Evolutionary conservation across 495 filamentous ascomycete species (phyloP), one percentile per base, ranked within the genome.

Genomic region (Penicillium canescens): DNA sequence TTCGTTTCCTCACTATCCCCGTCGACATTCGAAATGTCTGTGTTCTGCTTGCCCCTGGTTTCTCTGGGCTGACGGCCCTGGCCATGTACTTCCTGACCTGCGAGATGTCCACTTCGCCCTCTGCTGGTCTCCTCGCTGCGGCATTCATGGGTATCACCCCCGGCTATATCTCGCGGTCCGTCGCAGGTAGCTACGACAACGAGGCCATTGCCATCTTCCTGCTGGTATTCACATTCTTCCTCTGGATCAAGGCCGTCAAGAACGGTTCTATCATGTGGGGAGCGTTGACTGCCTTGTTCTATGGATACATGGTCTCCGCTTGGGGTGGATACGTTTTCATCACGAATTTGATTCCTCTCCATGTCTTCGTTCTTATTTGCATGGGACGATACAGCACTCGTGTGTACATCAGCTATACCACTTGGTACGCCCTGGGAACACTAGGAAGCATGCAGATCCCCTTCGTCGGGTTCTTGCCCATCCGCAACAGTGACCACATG

Each of bases 251-350:
- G 78, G 89, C 94, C 2, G 80, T 99, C 56, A 99, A 98, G 78
- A 84, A 88, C 56, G 95, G 95, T 24, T 97, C 93, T 14, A 88
- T 92, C 50, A 89, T 96, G 71, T 99, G 93, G 93, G 94, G 91
- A 46, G 92, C 90, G 13, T 78, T 97, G 55, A 92, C 92, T 55
- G 95, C 95, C 34, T 75, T 99, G 53, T 99, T 96, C 76, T 99
- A 99, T 71, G 95, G 95, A 52, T 99, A 99, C 81, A 99, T 99
- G 95, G 95, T 99, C 36, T 92, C 92, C 47, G 94, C 95, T 33
- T 99, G 95, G 95, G 95, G 95, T 78, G 95, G 95, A 68, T 99
- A 99, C 71, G 95, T 97, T 57, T 99, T 99, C 82, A 99, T 99
- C 65, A 99, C 95, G 56, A 98, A 96, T 66, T 77, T 99, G 70